Evolutionary conservation across 2,329 filamentous ascomycete species (phyloP).

Genomic region (Cytospora leucostoma): DNA sequence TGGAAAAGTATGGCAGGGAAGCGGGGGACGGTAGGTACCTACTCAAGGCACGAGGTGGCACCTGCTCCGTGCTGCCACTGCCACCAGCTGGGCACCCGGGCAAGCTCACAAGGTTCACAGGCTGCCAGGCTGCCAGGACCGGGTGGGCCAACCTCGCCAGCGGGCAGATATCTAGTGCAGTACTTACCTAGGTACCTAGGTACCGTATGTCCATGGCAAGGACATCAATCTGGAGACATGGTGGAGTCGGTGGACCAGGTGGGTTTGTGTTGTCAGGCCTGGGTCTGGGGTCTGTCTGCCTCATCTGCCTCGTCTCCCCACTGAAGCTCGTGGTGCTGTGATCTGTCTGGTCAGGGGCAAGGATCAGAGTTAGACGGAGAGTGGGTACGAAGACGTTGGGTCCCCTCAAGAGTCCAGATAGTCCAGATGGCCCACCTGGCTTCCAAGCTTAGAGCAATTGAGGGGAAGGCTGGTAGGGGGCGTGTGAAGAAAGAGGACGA

Average conservation of each 20-base stretch:
- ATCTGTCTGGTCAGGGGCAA: slow-evolving; percentile 1
- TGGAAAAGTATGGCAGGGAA: background rate
- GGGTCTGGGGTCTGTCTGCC: slow-evolving; percentile 16
- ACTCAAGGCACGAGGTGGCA: slow-evolving; percentile 23
- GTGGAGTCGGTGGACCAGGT: slow-evolving; percentile 13
- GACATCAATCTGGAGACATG: background rate
- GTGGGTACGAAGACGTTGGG: slow-evolving; percentile 23
- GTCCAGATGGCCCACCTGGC: slow-evolving; percentile 8
- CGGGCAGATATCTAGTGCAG: slow-evolving; percentile 2
- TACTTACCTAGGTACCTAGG: too few relatives aligned
- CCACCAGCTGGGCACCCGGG: background rate
- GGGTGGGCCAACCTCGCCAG: slow-evolving; percentile 15
- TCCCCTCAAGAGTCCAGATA: slow-evolving; percentile 18
- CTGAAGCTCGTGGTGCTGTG: slow-evolving; percentile 5
- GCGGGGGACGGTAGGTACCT: slow-evolving; percentile 11
- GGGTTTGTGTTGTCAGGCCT: slow-evolving; percentile 19
- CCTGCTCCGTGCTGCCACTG: slow-evolving; percentile 22
- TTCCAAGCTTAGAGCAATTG: background rate
- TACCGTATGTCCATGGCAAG: too few relatives aligned
- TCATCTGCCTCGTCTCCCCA: slow-evolving; percentile 23
- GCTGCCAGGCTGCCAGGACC: slow-evolving; percentile 14
- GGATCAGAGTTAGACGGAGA: slow-evolving; percentile 20
- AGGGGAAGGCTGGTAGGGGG: background rate
- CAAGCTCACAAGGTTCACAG: too few relatives aligned
- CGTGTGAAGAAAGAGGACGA: slow-evolving; percentile 7